Conservation (phyloP, 1,139 yeast species). For the Suhomyces yuchorum region DNA sequence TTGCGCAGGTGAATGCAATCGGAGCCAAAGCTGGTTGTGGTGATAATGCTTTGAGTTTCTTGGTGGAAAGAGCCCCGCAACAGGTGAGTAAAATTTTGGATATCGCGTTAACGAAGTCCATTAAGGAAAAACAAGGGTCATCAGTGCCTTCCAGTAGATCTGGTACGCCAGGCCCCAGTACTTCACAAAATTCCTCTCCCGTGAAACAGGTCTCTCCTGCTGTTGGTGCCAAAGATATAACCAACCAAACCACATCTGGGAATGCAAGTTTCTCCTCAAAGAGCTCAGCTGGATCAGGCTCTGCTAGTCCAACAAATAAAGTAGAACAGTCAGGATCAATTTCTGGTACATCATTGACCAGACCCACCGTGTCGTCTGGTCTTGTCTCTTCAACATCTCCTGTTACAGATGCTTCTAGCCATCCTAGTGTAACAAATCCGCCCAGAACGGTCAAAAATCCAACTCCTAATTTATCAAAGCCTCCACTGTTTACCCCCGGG, state of each 20-base stretch:
- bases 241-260: not conserved
- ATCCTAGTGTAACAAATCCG: not conserved
- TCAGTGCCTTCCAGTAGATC: conserved; percentile 30
- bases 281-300: not conserved
- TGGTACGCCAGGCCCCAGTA: conserved; percentile 29
- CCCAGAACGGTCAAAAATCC: not conserved
- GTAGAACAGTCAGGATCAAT: not conserved
- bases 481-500: conserved; percentile 15
- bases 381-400: not conserved
- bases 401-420: not conserved
- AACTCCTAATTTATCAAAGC: conserved; percentile 9
- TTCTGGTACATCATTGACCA: not conserved
- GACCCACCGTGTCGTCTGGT: not conserved
- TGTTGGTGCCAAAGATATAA: not conserved
- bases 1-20: conserved; percentile 84
- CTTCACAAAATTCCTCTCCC: conserved; percentile 11
- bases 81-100: conserved; percentile 82
- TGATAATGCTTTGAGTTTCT: conserved; percentile 75
- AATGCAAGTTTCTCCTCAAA: not conserved
- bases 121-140: conserved; percentile 53
- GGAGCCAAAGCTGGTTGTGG: conserved; percentile 84
- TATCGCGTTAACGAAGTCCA: conserved; percentile 79
- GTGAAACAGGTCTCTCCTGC: not conserved
- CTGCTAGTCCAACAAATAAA: not conserved
- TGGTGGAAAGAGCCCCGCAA: conserved; percentile 85